These are phyloP conservation scores for Odonthalia washingtoniensis DNA, from an alignment of 31 red algal species.

Conservation along the genomic window DNA sequence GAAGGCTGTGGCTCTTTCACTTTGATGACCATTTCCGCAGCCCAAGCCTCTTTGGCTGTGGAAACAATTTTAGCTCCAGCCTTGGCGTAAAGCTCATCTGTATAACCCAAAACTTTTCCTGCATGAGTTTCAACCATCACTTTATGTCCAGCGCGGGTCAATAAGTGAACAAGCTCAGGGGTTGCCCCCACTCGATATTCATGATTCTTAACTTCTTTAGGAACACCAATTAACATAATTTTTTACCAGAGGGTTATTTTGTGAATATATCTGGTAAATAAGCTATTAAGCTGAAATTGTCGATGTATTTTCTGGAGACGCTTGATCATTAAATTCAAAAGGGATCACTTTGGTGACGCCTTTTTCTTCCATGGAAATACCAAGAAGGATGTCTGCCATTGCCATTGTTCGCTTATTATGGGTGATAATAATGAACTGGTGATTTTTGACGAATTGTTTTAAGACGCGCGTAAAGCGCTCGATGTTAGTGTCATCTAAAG, in stretches of 20 bases:
- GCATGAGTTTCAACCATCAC: slow-evolving; percentile 45
- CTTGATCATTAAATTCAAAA: slow-evolving; percentile 22
- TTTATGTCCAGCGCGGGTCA: slow-evolving; percentile 30
- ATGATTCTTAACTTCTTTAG: slow-evolving; percentile 10
- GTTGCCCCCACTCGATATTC: slow-evolving; percentile 45
- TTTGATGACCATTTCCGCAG: slow-evolving; percentile 49
- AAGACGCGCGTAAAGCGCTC: background rate
- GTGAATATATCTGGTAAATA: too few species aligned
- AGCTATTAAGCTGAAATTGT: too few species aligned
- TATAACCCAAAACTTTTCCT: slow-evolving; percentile 39
- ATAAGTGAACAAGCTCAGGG: slow-evolving; percentile 32
- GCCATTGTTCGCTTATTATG: slow-evolving; percentile 45
- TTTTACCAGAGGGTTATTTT: background rate
- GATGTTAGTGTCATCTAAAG: slow-evolving; percentile 74
- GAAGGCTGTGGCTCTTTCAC: slow-evolving; percentile 39
- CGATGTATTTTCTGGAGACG: too few species aligned
- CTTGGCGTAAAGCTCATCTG: slow-evolving; percentile 45
- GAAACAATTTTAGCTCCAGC: slow-evolving; percentile 58
- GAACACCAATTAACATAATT: slow-evolving; percentile 17
- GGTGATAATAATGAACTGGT: slow-evolving; percentile 40
- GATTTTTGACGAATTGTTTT: slow-evolving; percentile 14
- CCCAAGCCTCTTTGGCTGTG: slow-evolving; percentile 3
- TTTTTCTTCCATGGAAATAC: slow-evolving; percentile 31
- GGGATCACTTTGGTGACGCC: slow-evolving; percentile 23
- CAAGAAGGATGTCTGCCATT: slow-evolving; percentile 23